These are phyloP conservation scores for Stenogyne calaminthoides DNA, from an alignment of 305 asterid genomes.

Conservation along the genomic window DNA sequence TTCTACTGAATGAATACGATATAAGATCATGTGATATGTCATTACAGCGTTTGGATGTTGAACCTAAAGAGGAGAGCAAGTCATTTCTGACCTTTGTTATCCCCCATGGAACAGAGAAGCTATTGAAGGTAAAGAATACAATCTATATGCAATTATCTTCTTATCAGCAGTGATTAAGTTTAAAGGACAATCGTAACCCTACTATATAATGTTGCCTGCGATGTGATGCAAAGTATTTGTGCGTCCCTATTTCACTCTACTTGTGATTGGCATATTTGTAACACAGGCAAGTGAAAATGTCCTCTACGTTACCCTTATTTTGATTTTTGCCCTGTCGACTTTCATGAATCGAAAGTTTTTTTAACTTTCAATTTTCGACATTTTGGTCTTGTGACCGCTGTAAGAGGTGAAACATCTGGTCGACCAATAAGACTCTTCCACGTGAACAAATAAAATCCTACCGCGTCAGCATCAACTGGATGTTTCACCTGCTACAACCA, in stretches of 20 bases:
- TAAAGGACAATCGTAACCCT: neutral
- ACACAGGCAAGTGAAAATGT: neutral
- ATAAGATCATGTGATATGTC: constrained; percentile 21
- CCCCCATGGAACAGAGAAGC: constrained; percentile 81
- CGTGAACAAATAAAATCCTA: too few relatives aligned
- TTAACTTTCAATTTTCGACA: too few relatives aligned
- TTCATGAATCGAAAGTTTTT: too few relatives aligned
- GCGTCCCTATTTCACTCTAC: neutral
- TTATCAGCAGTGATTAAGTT: neutral
- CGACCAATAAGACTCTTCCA: too few relatives aligned
- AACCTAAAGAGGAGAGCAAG: constrained; percentile 78
- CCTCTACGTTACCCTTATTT: too few relatives aligned
- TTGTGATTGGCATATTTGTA: neutral
- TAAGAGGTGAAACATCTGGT: too few relatives aligned
- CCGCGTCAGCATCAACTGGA: too few relatives aligned
- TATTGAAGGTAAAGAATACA: constrained; percentile 59
- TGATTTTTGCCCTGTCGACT: too few relatives aligned
- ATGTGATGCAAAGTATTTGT: neutral
- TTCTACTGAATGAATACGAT: neutral
- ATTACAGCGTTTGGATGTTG: constrained; percentile 66
- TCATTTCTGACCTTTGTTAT: constrained; percentile 70
- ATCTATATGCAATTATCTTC: neutral
- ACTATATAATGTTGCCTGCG: neutral
- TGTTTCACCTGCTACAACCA: too few relatives aligned
- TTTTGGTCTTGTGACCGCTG: too few relatives aligned